A percentile compares a stretch with the other conserved stretches of the same genome.
Evolutionary conservation across 768 basidiomycete genomes (phyloP).

Genomic region (Boletus patriciae): DNA sequence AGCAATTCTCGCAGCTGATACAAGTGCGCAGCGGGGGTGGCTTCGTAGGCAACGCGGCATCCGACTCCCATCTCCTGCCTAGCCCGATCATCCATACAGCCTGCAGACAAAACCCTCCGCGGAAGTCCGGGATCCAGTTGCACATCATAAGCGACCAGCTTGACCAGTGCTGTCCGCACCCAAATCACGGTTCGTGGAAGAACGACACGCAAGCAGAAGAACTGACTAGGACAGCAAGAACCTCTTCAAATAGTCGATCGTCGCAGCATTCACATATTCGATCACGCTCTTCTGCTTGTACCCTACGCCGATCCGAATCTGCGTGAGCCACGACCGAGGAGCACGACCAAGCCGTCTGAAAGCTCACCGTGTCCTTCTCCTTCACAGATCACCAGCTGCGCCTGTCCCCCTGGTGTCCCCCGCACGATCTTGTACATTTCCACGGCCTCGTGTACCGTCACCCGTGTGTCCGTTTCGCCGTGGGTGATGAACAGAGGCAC

Average conservation of each 20-base stretch:
- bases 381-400: conserved; percentile 41
- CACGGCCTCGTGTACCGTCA: conserved; percentile 41
- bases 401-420: conserved; percentile 23
- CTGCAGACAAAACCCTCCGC: too few relatives aligned
- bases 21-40: neutral
- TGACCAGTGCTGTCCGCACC: neutral
- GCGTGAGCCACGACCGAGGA: conserved; percentile 2
- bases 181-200: neutral
- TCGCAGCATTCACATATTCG: conserved; percentile 42
- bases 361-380: conserved; percentile 44
- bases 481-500: conserved; percentile 43
- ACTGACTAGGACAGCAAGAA: conserved; percentile 27
- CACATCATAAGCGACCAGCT: conserved; percentile 4
- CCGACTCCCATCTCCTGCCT: neutral
- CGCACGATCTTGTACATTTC: conserved; percentile 38
- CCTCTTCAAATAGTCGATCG: conserved; percentile 39
- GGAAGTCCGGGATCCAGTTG: too few relatives aligned
- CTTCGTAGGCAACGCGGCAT: neutral
- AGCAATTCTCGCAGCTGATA: neutral
- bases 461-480: conserved; percentile 42
- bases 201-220: conserved; percentile 2
- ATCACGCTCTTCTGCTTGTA: conserved; percentile 46
- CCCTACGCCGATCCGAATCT: conserved; percentile 22
- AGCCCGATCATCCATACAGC: too few relatives aligned
- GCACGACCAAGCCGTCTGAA: neutral